Evolutionary conservation across 2,329 filamentous ascomycete genomes (phyloP).

Genomic region (Sclerotinia nivalis): DNA sequence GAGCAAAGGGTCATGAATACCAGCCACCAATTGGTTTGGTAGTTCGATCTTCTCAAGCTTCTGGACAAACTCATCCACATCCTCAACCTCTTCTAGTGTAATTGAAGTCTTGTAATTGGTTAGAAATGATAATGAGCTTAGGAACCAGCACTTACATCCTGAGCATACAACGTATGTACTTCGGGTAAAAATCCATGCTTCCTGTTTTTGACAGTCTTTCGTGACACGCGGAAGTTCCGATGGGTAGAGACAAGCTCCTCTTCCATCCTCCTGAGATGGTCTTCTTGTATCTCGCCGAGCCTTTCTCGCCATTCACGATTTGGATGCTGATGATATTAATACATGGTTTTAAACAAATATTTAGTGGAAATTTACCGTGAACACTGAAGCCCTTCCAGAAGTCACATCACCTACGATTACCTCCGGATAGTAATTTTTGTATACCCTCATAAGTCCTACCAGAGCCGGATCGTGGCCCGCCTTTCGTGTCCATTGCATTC

Average conservation of each 20-base stretch:
- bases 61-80: slow-evolving; percentile 66
- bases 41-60: slow-evolving; percentile 77
- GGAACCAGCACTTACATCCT: slow-evolving; percentile 51
- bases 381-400: slow-evolving; percentile 60
- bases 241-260: slow-evolving; percentile 46
- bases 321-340: slow-evolving; percentile 55
- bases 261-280: slow-evolving; percentile 51
- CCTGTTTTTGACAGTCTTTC: slow-evolving; percentile 47
- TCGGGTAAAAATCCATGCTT: slow-evolving; percentile 61
- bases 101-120: slow-evolving; percentile 52
- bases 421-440: slow-evolving; percentile 88
- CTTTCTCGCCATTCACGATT: slow-evolving; percentile 72
- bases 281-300: slow-evolving; percentile 66
- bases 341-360: neutral
- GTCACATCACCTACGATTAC: slow-evolving; percentile 74
- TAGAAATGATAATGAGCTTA: neutral
- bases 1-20: slow-evolving; percentile 72
- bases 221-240: slow-evolving; percentile 64
- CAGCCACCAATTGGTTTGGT: slow-evolving; percentile 78
- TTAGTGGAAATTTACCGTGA: slow-evolving; percentile 50
- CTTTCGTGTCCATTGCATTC: slow-evolving; percentile 58
- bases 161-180: slow-evolving; percentile 73
- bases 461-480: slow-evolving; percentile 73
- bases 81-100: slow-evolving; percentile 77
- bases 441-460: slow-evolving; percentile 74